These are phyloP conservation scores for Clitoria ternatea DNA, from an alignment of 306 rosid genomes.

Conservation along the genomic window DNA sequence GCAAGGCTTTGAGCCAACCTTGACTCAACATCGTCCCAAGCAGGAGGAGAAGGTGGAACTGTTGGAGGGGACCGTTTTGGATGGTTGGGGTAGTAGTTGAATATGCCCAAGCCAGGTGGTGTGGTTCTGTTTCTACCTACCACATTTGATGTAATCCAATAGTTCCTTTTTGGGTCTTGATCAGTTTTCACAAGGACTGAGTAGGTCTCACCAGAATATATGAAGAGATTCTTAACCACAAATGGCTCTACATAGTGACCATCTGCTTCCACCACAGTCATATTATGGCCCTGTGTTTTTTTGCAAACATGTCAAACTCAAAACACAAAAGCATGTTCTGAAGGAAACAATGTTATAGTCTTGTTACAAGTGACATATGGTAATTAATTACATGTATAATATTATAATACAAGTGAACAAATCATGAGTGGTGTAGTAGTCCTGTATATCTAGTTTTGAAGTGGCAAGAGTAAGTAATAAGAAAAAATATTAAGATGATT, in stretches of 20 bases:
- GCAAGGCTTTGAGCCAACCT: slow-evolving; percentile 56
- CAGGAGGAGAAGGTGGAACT: slow-evolving; percentile 49
- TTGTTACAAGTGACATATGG: too few relatives aligned
- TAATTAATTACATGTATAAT: too few relatives aligned
- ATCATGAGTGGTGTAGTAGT: too few relatives aligned
- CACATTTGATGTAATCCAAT: slow-evolving; percentile 66
- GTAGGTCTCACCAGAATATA: slow-evolving; percentile 90
- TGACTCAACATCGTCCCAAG: slow-evolving; percentile 44
- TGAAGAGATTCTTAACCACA: slow-evolving; percentile 56
- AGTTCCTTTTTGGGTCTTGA: slow-evolving; percentile 73
- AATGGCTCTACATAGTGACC: slow-evolving; percentile 90
- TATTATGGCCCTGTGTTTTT: slow-evolving; percentile 66
- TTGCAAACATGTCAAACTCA: neutral
- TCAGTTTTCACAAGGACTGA: slow-evolving; percentile 71
- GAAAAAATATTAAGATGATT: too few relatives aligned
- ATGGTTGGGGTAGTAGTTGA: slow-evolving; percentile 87
- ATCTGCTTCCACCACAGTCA: slow-evolving; percentile 94
- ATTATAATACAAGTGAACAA: too few relatives aligned
- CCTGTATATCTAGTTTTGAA: too few relatives aligned
- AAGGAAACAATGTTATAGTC: too few relatives aligned
- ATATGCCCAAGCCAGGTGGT: slow-evolving; percentile 55
- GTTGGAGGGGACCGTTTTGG: slow-evolving; percentile 55
- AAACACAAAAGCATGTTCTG: too few relatives aligned
- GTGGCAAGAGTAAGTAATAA: too few relatives aligned
- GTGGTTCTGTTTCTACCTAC: slow-evolving; percentile 61